Evolutionary conservation across 2,329 filamentous ascomycete species (phyloP).

Genomic region (Cladorrhinum sp.): DNA sequence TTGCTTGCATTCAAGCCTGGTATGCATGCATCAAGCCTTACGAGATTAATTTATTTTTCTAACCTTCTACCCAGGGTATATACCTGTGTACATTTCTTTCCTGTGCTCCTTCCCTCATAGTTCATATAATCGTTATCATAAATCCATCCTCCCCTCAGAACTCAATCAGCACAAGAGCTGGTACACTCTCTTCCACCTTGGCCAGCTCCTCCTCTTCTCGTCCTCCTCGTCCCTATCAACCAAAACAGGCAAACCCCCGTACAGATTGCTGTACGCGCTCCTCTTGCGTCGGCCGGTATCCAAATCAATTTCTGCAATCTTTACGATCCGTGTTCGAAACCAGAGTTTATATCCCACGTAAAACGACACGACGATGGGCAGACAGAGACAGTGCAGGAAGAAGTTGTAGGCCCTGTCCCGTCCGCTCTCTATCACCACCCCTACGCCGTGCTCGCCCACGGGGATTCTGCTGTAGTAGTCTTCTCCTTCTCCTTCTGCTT

Average conservation of each 20-base stretch:
- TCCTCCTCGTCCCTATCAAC: slow-evolving; percentile 75
- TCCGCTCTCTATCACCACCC: slow-evolving; percentile 30
- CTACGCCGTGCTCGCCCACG: not conserved
- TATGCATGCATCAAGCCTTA: too few species aligned
- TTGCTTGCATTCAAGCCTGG: too few species aligned
- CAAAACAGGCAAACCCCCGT: slow-evolving; percentile 76
- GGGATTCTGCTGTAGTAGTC: not conserved
- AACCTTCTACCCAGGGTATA: not conserved
- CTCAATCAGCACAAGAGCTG: slow-evolving; percentile 67
- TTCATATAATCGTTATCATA: not conserved
- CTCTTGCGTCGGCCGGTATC: slow-evolving; percentile 81
- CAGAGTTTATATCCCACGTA: slow-evolving; percentile 75
- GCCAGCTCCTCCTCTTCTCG: slow-evolving; percentile 70
- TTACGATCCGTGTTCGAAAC: slow-evolving; percentile 66
- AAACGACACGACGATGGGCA: slow-evolving; percentile 64
- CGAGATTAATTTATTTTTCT: too few species aligned
- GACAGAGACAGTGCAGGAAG: slow-evolving; percentile 70
- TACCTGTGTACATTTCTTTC: not conserved
- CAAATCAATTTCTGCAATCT: slow-evolving; percentile 75
- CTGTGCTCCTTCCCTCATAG: not conserved
- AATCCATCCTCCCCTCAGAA: too few species aligned
- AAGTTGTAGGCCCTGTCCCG: slow-evolving; percentile 58
- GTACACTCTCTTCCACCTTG: slow-evolving; percentile 72
- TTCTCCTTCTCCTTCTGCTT: too few species aligned
- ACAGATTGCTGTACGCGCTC: slow-evolving; percentile 58